Evolutionary conservation across 495 filamentous ascomycete genomes (phyloP).

Genomic region (Rhypophila decipiens): DNA sequence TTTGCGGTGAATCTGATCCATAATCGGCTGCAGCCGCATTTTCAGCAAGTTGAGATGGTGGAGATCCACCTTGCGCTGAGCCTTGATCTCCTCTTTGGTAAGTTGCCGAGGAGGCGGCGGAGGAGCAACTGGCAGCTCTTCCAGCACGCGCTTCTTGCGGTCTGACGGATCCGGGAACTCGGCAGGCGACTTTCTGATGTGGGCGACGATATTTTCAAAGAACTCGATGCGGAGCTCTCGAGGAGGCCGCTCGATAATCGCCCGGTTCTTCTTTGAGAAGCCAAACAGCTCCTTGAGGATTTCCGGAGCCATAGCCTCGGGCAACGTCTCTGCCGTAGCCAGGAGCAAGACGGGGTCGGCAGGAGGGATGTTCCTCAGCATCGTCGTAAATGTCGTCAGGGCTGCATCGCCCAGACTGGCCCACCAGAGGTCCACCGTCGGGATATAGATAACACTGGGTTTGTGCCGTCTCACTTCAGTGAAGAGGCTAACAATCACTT

Average conservation of each 20-base stretch:
- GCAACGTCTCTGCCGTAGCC: conserved; percentile 64
- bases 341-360: conserved; percentile 85
- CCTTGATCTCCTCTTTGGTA: conserved; percentile 72
- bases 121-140: conserved; percentile 67
- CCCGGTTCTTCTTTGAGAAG: conserved; percentile 72
- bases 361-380: conserved; percentile 71
- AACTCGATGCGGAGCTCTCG: conserved; percentile 62
- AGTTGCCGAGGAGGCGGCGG: conserved; percentile 55
- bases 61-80: conserved; percentile 72
- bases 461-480: conserved; percentile 88
- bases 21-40: conserved; percentile 78
- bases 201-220: conserved; percentile 64
- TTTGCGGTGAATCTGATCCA: conserved; percentile 85
- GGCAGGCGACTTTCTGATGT: conserved; percentile 66
- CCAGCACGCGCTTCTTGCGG: conserved; percentile 77
- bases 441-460: conserved; percentile 92
- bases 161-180: conserved; percentile 83
- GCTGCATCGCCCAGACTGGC: conserved; percentile 52
- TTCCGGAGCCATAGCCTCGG: conserved; percentile 42
- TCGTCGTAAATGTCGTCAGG: conserved; percentile 70
- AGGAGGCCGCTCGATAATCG: conserved; percentile 57
- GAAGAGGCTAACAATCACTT: conserved; percentile 82
- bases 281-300: conserved; percentile 77
- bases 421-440: conserved; percentile 83
- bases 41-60: conserved; percentile 79